phyloP scores from a whole-genome alignment of 164 flowering plant species.

The Magnolia sinica region DNA sequence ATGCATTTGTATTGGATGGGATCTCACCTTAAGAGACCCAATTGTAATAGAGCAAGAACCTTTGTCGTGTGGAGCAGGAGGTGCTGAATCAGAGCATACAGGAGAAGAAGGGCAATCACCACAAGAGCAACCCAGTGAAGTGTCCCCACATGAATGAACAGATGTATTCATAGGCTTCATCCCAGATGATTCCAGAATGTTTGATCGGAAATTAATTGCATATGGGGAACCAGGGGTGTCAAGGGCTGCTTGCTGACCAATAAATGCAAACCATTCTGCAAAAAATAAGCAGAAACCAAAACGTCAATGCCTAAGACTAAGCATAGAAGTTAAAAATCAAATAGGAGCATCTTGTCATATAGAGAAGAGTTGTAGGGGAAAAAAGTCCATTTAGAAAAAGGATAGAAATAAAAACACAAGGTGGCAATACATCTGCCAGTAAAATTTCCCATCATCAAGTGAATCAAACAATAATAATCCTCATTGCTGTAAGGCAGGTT shows the following conservation, averaged over 20 bases:
- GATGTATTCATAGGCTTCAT: constrained; percentile 92
- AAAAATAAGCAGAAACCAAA: constrained; percentile 4
- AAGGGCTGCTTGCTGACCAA: constrained; percentile 60
- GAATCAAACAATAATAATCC: too few relatives aligned
- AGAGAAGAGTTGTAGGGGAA: not conserved
- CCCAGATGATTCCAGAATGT: constrained; percentile 55
- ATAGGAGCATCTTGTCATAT: not conserved
- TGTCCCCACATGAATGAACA: constrained; percentile 85
- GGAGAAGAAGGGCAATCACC: constrained; percentile 96
- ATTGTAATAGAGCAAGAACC: constrained; percentile 65
- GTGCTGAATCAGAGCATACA: constrained; percentile 54
- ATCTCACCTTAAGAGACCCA: constrained; percentile 73
- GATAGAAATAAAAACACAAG: not conserved
- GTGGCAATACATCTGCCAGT: not conserved
- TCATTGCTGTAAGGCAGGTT: too few relatives aligned
- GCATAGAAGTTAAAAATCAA: not conserved
- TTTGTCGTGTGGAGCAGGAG: constrained; percentile 43
- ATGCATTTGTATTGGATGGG: not conserved
- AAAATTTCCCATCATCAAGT: not conserved
- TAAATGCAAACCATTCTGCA: constrained; percentile 89
- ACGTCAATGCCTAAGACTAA: not conserved
- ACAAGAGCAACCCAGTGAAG: constrained; percentile 94
- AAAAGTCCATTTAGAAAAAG: not conserved
- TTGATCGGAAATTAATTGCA: constrained; percentile 62
- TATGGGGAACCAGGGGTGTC: constrained; percentile 88